Evolutionary conservation across 2,329 filamentous ascomycete genomes (phyloP).

Genomic region (Dryadomyces quercus-mongolicae): DNA sequence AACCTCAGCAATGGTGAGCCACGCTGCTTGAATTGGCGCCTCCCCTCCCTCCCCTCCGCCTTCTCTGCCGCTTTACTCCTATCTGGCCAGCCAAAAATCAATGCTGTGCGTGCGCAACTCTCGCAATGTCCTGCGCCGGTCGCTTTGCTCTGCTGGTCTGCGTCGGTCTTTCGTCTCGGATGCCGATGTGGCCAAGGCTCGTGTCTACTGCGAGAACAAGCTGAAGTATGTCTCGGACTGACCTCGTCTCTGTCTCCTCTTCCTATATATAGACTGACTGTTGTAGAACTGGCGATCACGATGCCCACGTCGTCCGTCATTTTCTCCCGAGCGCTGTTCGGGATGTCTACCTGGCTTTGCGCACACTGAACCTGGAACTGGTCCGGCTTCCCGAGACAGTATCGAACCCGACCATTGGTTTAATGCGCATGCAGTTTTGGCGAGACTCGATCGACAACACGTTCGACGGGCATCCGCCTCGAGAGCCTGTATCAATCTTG

Average conservation of each 20-base stretch:
- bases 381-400: constrained; percentile 83
- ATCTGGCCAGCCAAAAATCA: background rate
- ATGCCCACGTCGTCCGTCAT: constrained; percentile 73
- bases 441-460: constrained; percentile 70
- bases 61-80: no score
- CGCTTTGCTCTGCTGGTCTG: background rate
- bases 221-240: constrained; percentile 26
- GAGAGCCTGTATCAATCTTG: constrained; percentile 82
- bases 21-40: background rate
- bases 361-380: constrained; percentile 86
- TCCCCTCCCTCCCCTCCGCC: background rate
- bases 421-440: constrained; percentile 93
- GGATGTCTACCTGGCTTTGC: constrained; percentile 80
- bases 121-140: constrained; percentile 26
- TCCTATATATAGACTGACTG: background rate
- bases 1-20: background rate
- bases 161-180: constrained; percentile 35
- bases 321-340: constrained; percentile 67
- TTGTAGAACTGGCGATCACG: constrained; percentile 54
- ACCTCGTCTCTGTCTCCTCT: no score
- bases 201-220: constrained; percentile 41
- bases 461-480: constrained; percentile 62
- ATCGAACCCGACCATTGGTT: constrained; percentile 74
- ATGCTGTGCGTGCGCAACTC: constrained; percentile 28
- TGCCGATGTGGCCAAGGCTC: constrained; percentile 38